Evolutionary conservation across 108 stramenopile genomes (phyloP).

Genomic region (Mediolabrus comicus): DNA sequence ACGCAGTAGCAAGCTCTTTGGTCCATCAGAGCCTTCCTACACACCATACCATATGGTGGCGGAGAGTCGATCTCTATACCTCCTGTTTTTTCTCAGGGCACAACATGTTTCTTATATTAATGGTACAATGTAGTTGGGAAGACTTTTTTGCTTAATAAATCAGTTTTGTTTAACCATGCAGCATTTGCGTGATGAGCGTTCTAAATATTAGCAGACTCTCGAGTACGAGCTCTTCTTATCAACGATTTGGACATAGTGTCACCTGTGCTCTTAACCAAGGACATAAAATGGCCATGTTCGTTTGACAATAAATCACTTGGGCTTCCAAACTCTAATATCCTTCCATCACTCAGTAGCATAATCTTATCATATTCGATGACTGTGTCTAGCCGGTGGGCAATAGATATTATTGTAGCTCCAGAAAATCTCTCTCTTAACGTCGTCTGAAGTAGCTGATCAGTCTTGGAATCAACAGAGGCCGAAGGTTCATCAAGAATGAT

Average conservation of each 20-base stretch:
- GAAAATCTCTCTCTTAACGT: constrained; percentile 44
- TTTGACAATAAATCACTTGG: constrained; percentile 59
- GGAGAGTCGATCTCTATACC: too few species aligned
- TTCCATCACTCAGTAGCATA: constrained; percentile 76
- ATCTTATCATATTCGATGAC: constrained; percentile 83
- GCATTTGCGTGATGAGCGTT: too few species aligned
- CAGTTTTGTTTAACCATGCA: too few species aligned
- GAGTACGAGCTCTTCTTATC: not conserved
- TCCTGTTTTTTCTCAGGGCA: too few species aligned
- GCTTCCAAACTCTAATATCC: constrained; percentile 75
- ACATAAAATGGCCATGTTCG: constrained; percentile 8
- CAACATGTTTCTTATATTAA: too few species aligned
- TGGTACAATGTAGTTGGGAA: too few species aligned
- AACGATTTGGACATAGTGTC: constrained; percentile 12
- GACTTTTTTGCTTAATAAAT: too few species aligned
- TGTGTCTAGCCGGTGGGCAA: constrained; percentile 91
- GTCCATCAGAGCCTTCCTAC: too few species aligned
- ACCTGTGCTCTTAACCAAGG: constrained; percentile 40
- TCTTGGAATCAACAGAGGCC: constrained; percentile 45
- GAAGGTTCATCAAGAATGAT: constrained; percentile 55
- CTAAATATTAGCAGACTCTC: too few species aligned
- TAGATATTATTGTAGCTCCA: constrained; percentile 74
- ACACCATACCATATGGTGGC: too few species aligned
- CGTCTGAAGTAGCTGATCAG: constrained; percentile 40
- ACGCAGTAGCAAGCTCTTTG: too few species aligned